Evolutionary conservation across 2,329 filamentous ascomycete genomes (phyloP), one percentile per base, ranked within the genome.

Genomic region (Colletotrichum tropicale): DNA sequence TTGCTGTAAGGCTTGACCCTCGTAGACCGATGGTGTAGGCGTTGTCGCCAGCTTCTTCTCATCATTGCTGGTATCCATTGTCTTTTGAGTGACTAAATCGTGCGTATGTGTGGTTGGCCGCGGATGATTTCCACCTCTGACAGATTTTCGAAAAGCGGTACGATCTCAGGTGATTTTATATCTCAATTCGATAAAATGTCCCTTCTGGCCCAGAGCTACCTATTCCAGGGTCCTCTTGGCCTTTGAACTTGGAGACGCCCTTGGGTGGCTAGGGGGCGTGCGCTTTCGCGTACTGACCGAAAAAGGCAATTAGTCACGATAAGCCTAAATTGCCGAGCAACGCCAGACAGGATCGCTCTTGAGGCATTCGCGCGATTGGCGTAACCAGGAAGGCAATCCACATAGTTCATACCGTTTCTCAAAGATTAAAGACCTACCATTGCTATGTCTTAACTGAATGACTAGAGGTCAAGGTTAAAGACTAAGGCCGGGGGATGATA

Each of bases 361-460:
- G 8, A 43, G 36, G 36, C 16, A n/a, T n/a, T 48, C 18, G 18
- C 38, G 18, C 38, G 3, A 48, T n/a, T 48, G 38, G 38, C 38
- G 8, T 6, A 12, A 3, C 18, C 38, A 12, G 18, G 5, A 3
- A 48, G 18, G 18, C 9, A 48, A n/a, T n/a, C 18, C 38, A 48
- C 5, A n/a, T 6, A 12, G 9, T 12, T n/a, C 16, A 48, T 18
- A 1, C 0, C 2, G 9, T 4, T n/a, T 48, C 2, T 12, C 38
- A 9, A n/a, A 1, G 18, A 6, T 6, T 6, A 6, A n/a, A n/a
- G 38, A 3, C 18, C 3, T n/a, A 12, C 5, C 0, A 12, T 38
- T 38, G 36, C 3, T 2, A 18, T 38, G 36, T 38, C 16, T 9
- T 18, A 4, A 38, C 15, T 9, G 5, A 5, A 38, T 9, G 8